Base-by-base conservation (phyloP, 2,329 filamentous ascomycete species). In the Dothistroma septosporum region DNA sequence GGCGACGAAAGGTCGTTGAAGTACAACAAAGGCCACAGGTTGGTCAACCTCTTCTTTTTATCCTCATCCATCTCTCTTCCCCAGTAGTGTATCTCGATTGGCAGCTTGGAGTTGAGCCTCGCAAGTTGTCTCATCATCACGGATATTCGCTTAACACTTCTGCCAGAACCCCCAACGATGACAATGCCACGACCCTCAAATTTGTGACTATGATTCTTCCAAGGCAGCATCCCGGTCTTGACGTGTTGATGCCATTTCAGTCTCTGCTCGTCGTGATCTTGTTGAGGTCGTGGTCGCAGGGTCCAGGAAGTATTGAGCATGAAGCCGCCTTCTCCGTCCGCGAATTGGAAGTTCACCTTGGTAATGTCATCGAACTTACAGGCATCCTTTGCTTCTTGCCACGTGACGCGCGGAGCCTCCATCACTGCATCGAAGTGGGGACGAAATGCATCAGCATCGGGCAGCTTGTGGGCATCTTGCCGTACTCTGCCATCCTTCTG, bases 31-130 rank as follows among this genome's bases (percentile, higher is more conserved):
- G 63, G 63, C 50, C 64, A 69, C 14, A 69, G 55, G 31, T 60
- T 57, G 4, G 47, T 37, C 14, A 73, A 59, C 5, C 57, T 60
- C 31, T 56, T 52, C 49, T 65, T 57, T 56, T 61, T 61, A 28
- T 62, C 60, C 31, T 60, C 61, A 14, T 64, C 58, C 62, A 72
- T 61, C 60, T 73, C 72, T 44, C 69, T 59, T 24, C 61, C 69
- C 63, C 64, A 74, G 56, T 72, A 73, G 58, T 73, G 68, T 9
- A 74, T 52, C 62, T 74, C 72, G 21, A 74, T 64, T 2, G 72
- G 67, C 33, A 73, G 32, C 50, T 55, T 59, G 24, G 65, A 70
- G 5, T 61, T 55, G 12, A 69, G 21, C 24, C 50, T 53, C 21
- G 58, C 57, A 14, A 69, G 61, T 59, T 63, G 57, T 33, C 60